These are phyloP conservation scores for Bathelium albidoporum DNA, from an alignment of 495 filamentous ascomycete species.

Conservation along the genomic window DNA sequence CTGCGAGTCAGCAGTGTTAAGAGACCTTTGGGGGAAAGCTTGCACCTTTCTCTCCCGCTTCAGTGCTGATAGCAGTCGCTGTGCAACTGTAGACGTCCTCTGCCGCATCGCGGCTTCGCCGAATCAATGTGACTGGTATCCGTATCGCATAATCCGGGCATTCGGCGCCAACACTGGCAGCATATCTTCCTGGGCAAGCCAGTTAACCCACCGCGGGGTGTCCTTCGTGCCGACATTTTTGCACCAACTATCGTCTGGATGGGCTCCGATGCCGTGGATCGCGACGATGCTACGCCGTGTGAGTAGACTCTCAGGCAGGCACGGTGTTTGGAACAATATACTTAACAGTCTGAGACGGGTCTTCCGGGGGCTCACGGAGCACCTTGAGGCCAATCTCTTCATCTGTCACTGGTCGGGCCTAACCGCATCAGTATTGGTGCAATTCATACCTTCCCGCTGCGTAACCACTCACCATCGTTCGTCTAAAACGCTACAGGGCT, in stretches of 20 bases:
- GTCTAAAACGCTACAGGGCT: not conserved
- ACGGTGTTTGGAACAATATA: not conserved
- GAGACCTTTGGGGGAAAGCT: not conserved
- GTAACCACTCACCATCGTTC: not conserved
- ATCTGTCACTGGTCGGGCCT: constrained; percentile 11
- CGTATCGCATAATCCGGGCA: constrained; percentile 24
- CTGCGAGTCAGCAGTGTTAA: not conserved
- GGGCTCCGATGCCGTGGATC: constrained; percentile 23
- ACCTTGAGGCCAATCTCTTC: constrained; percentile 17
- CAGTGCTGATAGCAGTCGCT: constrained; percentile 1
- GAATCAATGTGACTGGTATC: constrained; percentile 13
- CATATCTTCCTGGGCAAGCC: constrained; percentile 17
- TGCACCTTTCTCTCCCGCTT: constrained; percentile 7
- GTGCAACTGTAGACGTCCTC: constrained; percentile 1
- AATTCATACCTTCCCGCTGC: not conserved
- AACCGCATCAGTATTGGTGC: not conserved
- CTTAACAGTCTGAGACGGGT: not conserved
- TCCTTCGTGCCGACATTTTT: constrained; percentile 18
- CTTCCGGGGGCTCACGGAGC: constrained; percentile 11
- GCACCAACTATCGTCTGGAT: constrained; percentile 22
- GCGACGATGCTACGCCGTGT: constrained; percentile 18
- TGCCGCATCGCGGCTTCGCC: not conserved
- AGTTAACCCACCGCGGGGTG: constrained; percentile 19
- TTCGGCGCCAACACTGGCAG: constrained; percentile 16
- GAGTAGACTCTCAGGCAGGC: not conserved